Conservation (phyloP, 164 flowering plant genomes). For the Nelumbo lutea region DNA sequence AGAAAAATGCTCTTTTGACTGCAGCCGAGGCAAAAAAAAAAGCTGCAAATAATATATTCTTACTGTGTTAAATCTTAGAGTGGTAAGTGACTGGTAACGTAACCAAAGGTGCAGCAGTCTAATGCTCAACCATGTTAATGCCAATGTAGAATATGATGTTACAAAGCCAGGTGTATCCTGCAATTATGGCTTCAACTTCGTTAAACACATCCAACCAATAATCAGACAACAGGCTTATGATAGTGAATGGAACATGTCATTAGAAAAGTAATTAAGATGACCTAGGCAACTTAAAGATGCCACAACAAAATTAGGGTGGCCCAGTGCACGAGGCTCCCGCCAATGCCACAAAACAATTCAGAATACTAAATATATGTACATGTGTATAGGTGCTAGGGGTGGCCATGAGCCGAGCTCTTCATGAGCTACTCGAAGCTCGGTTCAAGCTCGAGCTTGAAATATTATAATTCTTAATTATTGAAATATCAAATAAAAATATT, state of each 20-base stretch:
- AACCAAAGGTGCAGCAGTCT: slow-evolving; percentile 87
- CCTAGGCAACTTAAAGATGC: slow-evolving; percentile 2
- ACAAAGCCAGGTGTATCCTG: slow-evolving; percentile 70
- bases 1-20: not conserved
- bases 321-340: too few species aligned
- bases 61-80: slow-evolving; percentile 70
- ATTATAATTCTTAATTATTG: too few species aligned
- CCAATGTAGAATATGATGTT: slow-evolving; percentile 48
- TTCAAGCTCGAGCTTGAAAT: too few species aligned
- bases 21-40: not conserved
- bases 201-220: slow-evolving; percentile 5
- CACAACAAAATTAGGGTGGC: too few species aligned
- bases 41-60: slow-evolving; percentile 11
- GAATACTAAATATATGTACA: too few species aligned
- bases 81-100: slow-evolving; percentile 79
- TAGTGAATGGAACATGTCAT: not conserved
- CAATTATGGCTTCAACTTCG: slow-evolving; percentile 14
- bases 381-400: too few species aligned
- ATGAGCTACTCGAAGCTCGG: too few species aligned
- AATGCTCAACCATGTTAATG: slow-evolving; percentile 60
- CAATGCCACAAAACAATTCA: too few species aligned
- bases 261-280: not conserved
- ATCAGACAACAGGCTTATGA: not conserved
- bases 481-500: too few species aligned
- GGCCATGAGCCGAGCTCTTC: too few species aligned